Base-by-base conservation (phyloP, 768 basidiomycete species). In the Hysterangium stoloniferum region DNA sequence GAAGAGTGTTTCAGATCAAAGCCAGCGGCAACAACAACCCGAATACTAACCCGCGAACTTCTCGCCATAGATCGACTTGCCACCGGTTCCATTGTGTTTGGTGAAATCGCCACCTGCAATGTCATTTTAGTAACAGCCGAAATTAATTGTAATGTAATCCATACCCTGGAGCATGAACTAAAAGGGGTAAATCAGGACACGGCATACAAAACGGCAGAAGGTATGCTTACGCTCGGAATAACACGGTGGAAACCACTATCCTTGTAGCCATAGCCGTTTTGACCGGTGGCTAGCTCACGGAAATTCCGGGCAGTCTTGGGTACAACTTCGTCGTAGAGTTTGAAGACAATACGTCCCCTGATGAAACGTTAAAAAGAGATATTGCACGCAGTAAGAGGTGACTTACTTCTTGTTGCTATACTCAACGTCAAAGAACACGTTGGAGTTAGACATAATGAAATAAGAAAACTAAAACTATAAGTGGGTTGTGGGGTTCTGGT, bases 51-150 rank as follows among this genome's bases (percentile, higher is more conserved):
- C 80, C 36, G 71, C 65, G 66, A 94, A 93, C 61, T 79, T 82
- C 52, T 77, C 73, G 29, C 90, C 91, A 58, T 90, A 94, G 63
- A 91, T 89, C 12, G 86, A 89, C 64, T 81, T 74, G n/a, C 86
- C 86, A 29, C 89, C 86, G 0, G 84, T 89, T 12, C 86, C 86
- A 55, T 89, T 78, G 55, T 77, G 72, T 8, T 67, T 62, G 27
- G 86, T 88, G 66, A 91, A 90, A 67, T 93, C 90, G 22, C 90
- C 90, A 22, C 87, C 63, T 45, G 29, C n/a, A 34, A 34, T 20
- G 27, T n/a, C 9, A 17, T 29, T 6, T 20, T 27, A 17, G 6
- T 28, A 41, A 27, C 5, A 17, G 20, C 4, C 37, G 48, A 13
- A 19, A 3, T 3, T 19, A 41, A 31, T 17, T 17, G 8, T 11